Base-by-base conservation (phyloP, 1,284 basidiomycete species). In the Somion occarium region DNA sequence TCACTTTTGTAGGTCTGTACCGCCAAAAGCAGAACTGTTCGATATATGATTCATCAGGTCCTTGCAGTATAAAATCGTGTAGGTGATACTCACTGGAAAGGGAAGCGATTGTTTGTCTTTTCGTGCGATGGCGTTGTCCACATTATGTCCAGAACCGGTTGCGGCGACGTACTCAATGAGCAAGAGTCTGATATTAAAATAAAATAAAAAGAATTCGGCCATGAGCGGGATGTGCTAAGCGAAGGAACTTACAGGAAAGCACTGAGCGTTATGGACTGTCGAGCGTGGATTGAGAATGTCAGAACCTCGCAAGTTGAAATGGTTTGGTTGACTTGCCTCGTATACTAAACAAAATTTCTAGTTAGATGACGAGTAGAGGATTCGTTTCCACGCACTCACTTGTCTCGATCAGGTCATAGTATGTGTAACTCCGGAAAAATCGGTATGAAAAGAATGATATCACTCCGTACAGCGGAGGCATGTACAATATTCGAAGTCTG, bases 371-470 rank as follows among this genome's bases (percentile, higher is more conserved):
- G 44, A 37, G 34, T 44, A 34, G 26, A 34, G 46, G 52, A 39
- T 47, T 20, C 24, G 49, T 25, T 22, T 42, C 46, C 12, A 5
- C 12, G 61, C 44, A 72, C 82, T 58, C 63, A 85, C 86, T 78
- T 52, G 82, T 74, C 74, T 90, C 79, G 45, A 83, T 75, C 38
- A 93, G 78, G 25, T 82, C 82, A 64, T 91, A 94, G 66, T 94
- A 91, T 37, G 85, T 89, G 64, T 89, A 92, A 55, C 75, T 72
- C 46, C 87, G 78, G 73, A 91, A 93, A 70, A 73, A 94, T 3
- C 92, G 80, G 61, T 91, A 95, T 20, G 89, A 91, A 61, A 92
- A 82, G 76, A 93, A 94, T 1, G 90, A 91, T 52, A 94, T 82
- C 61, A 94, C 71, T n/a, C 86, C 85, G 66, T 90, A 93, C 45